Conservation (phyloP, 164 flowering plant species). For the Magnolia officinalis region DNA sequence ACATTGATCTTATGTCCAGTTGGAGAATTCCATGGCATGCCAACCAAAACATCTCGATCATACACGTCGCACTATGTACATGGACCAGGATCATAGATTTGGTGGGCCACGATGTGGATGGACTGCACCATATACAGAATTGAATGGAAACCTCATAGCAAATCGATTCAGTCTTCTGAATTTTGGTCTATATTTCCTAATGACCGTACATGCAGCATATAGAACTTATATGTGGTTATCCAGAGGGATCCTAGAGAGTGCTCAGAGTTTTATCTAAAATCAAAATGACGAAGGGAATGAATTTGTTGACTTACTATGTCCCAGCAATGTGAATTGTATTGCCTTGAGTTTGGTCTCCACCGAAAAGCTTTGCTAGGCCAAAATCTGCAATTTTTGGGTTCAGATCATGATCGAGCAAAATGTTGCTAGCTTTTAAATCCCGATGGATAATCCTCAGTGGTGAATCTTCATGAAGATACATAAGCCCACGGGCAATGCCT, state of each 20-base stretch:
- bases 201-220: too few relatives aligned
- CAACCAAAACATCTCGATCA: neutral
- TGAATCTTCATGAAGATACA: constrained; percentile 29
- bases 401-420: constrained; percentile 27
- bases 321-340: constrained; percentile 21
- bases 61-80: too few relatives aligned
- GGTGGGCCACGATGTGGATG: neutral
- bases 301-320: constrained; percentile 22
- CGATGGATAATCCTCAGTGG: constrained; percentile 22
- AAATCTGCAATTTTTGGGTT: constrained; percentile 37
- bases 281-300: neutral
- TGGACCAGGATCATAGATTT: neutral
- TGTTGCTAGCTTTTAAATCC: constrained; percentile 33
- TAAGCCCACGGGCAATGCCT: constrained; percentile 27
- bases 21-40: too few relatives aligned
- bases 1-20: too few relatives aligned
- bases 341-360: constrained; percentile 11
- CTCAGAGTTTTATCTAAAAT: neutral
- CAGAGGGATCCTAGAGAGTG: neutral
- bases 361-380: constrained; percentile 27
- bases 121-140: neutral
- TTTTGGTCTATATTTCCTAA: neutral
- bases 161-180: neutral
- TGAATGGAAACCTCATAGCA: neutral
- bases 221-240: neutral